phyloP scores from a whole-genome alignment of 139 green algal genomes.

The Chlorella sorokiniana region DNA sequence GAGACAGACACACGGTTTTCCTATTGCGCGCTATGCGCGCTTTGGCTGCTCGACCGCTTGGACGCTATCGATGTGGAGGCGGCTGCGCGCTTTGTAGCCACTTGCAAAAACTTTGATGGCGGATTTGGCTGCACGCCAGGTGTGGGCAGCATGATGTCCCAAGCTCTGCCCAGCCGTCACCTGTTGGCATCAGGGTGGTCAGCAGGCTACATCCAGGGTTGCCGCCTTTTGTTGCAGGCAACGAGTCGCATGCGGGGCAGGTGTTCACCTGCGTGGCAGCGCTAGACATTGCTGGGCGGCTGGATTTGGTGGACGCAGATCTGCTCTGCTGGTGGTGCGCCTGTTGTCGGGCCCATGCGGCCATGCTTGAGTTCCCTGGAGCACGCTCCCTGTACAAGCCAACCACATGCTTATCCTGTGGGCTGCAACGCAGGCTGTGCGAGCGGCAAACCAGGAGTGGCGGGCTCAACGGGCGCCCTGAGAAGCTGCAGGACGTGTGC shows the following conservation, averaged over 20 bases:
- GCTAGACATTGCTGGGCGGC: conserved; percentile 75
- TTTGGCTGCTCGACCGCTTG: conserved; percentile 66
- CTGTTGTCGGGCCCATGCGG: background rate
- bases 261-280: conserved; percentile 94
- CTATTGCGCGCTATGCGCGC: conserved; percentile 89
- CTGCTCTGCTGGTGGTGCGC: conserved; percentile 94
- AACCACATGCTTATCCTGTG: no score
- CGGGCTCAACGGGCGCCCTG: conserved; percentile 92
- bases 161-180: no score
- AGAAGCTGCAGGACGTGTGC: conserved; percentile 90
- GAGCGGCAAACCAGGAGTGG: conserved; percentile 90
- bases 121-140: conserved; percentile 91
- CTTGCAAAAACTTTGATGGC: conserved; percentile 97
- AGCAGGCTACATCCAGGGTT: no score
- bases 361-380: no score
- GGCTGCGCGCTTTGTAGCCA: conserved; percentile 78
- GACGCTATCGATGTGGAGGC: conserved; percentile 71
- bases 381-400: no score
- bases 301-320: conserved; percentile 86
- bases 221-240: no score
- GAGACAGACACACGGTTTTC: conserved; percentile 97
- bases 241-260: conserved; percentile 84
- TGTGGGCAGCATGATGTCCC: conserved; percentile 12
- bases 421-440: conserved; percentile 82
- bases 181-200: no score